Evolutionary conservation across 345 rosid species (phyloP).

Genomic region (Hibiscus mutabilis): DNA sequence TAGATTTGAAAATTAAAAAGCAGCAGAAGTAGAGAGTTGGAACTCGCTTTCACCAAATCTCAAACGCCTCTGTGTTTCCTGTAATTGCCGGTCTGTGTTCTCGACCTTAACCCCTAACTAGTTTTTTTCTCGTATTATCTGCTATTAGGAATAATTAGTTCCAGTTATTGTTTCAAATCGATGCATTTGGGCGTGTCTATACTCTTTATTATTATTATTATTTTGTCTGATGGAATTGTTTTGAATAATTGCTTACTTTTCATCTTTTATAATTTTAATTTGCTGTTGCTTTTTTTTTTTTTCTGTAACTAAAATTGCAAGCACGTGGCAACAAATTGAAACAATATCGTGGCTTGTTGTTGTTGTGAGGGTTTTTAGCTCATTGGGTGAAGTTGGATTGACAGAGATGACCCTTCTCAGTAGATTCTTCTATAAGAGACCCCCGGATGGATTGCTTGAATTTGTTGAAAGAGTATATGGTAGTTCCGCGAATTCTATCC

Average conservation of each 20-base stretch:
- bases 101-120: neutral
- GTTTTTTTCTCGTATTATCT: neutral
- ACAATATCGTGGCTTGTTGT: neutral
- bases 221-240: neutral
- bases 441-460: slow-evolving; percentile 96
- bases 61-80: neutral
- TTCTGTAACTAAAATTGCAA: neutral
- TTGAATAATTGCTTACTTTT: neutral
- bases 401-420: slow-evolving; percentile 70
- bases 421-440: slow-evolving; percentile 84
- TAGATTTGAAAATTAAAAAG: neutral
- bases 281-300: neutral
- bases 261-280: neutral
- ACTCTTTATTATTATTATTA: neutral
- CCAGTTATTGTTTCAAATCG: neutral
- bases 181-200: neutral
- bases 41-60: neutral
- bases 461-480: slow-evolving; percentile 96
- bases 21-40: neutral
- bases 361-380: slow-evolving; percentile 17
- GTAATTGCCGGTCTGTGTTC: neutral
- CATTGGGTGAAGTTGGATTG: slow-evolving; percentile 17
- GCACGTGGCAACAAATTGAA: neutral
- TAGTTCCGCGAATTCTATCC: slow-evolving; percentile 16
- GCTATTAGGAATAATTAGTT: neutral